These are phyloP conservation scores for Karstenula rhodostoma DNA, from an alignment of 2,329 filamentous ascomycete species.

Conservation along the genomic window DNA sequence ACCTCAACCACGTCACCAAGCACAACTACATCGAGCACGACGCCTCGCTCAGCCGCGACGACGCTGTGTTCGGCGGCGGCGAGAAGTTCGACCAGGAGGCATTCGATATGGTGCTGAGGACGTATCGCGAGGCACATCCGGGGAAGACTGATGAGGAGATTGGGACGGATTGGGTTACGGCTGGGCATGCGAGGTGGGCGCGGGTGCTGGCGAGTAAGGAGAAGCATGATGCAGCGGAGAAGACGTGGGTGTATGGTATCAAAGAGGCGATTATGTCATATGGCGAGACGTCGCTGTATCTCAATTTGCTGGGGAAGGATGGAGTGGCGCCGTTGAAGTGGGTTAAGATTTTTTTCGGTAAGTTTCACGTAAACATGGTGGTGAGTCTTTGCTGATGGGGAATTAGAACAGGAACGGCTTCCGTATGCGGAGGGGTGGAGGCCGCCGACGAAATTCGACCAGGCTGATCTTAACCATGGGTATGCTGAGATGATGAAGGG, in stretches of 20 bases:
- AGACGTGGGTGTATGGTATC: slow-evolving; percentile 16
- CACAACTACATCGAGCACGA: slow-evolving; percentile 16
- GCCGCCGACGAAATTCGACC: slow-evolving; percentile 11
- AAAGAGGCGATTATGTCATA: slow-evolving; percentile 15
- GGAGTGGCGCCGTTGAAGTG: slow-evolving; percentile 15
- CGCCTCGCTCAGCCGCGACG: slow-evolving; percentile 11
- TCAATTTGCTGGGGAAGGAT: slow-evolving; percentile 15
- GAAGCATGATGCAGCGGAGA: slow-evolving; percentile 15
- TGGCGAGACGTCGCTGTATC: slow-evolving; percentile 19
- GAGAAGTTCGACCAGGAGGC: slow-evolving; percentile 5
- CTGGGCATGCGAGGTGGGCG: slow-evolving; percentile 13
- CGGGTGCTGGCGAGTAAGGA: slow-evolving; percentile 7
- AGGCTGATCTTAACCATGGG: slow-evolving; percentile 11
- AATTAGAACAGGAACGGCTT: slow-evolving; percentile 19
- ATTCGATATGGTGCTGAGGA: slow-evolving; percentile 1
- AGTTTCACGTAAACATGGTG: background rate
- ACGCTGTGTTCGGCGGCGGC: slow-evolving; percentile 1
- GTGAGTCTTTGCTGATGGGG: too few relatives aligned
- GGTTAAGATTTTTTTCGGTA: slow-evolving; percentile 24
- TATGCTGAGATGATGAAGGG: slow-evolving; percentile 14
- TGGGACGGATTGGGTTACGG: slow-evolving; percentile 10
- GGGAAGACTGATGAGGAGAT: slow-evolving; percentile 5
- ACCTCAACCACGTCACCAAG: slow-evolving; percentile 11
- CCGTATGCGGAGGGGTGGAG: slow-evolving; percentile 21
- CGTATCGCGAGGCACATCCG: slow-evolving; percentile 4